Conservation (phyloP, 306 rosid genomes). For the Astragalus glycyphyllos region DNA sequence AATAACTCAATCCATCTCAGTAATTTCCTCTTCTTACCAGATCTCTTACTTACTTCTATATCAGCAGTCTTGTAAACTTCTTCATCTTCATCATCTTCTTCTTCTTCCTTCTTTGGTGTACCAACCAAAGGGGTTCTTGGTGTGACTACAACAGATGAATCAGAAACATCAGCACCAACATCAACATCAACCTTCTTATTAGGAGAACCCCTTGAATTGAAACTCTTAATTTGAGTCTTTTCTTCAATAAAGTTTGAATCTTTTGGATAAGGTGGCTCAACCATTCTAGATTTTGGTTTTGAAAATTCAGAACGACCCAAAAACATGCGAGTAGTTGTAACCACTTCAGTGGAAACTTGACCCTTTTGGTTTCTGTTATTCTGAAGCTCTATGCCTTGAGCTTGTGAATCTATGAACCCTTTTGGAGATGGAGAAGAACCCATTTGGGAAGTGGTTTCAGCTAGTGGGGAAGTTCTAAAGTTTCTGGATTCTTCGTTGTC, state of each 20-base stretch:
- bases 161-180: no score
- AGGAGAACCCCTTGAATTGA: conserved; percentile 39
- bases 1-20: conserved; percentile 49
- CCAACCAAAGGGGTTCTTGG: conserved; percentile 65
- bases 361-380: conserved; percentile 18
- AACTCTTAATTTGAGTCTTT: conserved; percentile 33
- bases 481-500: conserved; percentile 23
- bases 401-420: conserved; percentile 34
- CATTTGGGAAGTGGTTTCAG: conserved; percentile 39
- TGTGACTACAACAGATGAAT: no score
- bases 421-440: conserved; percentile 41
- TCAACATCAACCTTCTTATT: conserved; percentile 22
- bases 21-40: conserved; percentile 51
- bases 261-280: conserved; percentile 54
- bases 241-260: conserved; percentile 41
- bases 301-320: conserved; percentile 56
- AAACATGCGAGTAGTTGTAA: conserved; percentile 37
- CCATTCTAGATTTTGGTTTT: conserved; percentile 71
- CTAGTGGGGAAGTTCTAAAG: neutral
- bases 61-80: conserved; percentile 71
- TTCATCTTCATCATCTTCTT: conserved; percentile 78
- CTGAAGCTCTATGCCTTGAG: conserved; percentile 48
- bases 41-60: conserved; percentile 53
- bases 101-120: conserved; percentile 41
- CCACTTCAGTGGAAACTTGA: conserved; percentile 37